Base-by-base conservation (phyloP, 164 flowering plant species). In the Aristolochia contorta region DNA sequence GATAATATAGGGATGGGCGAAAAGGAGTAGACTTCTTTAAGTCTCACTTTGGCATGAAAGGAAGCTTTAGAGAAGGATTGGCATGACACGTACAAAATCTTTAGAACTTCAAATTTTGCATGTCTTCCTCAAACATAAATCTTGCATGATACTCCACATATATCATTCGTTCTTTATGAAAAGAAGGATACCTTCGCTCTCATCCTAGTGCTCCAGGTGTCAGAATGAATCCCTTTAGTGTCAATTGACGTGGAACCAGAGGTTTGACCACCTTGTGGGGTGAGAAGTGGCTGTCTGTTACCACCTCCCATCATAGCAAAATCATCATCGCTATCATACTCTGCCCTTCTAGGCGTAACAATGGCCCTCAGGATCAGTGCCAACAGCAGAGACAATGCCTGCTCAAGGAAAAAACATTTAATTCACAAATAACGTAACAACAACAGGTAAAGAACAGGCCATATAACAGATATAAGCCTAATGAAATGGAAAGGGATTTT, bases 201-300 rank as follows among this genome's bases (percentile, higher is more conserved):
- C 73, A 86, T 79, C 47, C 86, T 72, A 48, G 84, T 74, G 69
- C 87, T 79, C 92, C 92, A 88, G 22, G 81, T 69, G 60, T 82
- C 87, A 53, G 79, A 65, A 37, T 71, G 79, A 67, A 51, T 46
- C 48, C 61, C 78, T 63, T 75, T 75, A 47, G 23, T 63, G 51
- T 78, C 79, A 15, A 58, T 68, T 52, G 69, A 79, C 54, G 60
- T 68, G 61, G 83, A 71, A 19, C 75, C 76, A 64, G 82, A 73
- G 64, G 78, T 54, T 64, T 73, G 84, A 67, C 65, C 63, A 45
- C 72, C 50, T 65, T 72, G 81, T 16, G 77, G 67, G 56, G 70
- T 71, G 50, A 89, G 67, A 33, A 82, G 74, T 65, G 90, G 92
- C 62, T 84, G 85, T 73, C 83, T 16, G 24, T 64, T 59, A 66